Base-by-base conservation (phyloP, 2,329 filamentous ascomycete genomes). In the Cryphonectria naterciae region DNA sequence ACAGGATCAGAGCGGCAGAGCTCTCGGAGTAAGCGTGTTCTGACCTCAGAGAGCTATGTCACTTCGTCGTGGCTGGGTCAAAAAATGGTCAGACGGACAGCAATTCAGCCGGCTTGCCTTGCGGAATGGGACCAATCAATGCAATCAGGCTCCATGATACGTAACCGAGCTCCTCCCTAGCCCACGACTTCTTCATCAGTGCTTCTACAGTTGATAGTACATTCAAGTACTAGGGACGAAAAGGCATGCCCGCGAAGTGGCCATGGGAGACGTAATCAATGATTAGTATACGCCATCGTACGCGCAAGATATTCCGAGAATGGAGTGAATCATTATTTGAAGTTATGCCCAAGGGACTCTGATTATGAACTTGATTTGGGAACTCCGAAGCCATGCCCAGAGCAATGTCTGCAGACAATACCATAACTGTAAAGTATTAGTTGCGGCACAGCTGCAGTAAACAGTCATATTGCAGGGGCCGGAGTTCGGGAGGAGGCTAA, bases 371-470 rank as follows among this genome's bases (percentile, higher is more conserved):
- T 5, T 58, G 52, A 56, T 17, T 10, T 7, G 54, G 54, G 13
- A 19, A 28, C 54, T 56, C 25, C 54, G 25, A 54, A 54, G 8
- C 25, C 54, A 32, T 32, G 54, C 4, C 49, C 25, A 56, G 15
- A 5, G 22, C 25, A 15, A 32, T 32, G 28, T 32, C 28, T 32
- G 28, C 28, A 3, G 28, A 32, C 1, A 28, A n/a, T n/a, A n/a
- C n/a, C n/a, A n/a, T n/a, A n/a, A n/a, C n/a, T n/a, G n/a, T n/a
- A n/a, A n/a, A n/a, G n/a, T n/a, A n/a, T n/a, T 7, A 17, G 6
- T 19, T 58, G 54, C 15, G 54, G 54, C 54, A 58, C 54, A 58
- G 54, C 54, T 35, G 25, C 54, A 58, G 54, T 58, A 58, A 58
- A 28, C 54, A 58, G 25, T 4, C 54, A 5, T 17, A 32, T 13